Evolutionary conservation across 2,329 filamentous ascomycete genomes (phyloP).

Genomic region (Hypoxylon sp.): DNA sequence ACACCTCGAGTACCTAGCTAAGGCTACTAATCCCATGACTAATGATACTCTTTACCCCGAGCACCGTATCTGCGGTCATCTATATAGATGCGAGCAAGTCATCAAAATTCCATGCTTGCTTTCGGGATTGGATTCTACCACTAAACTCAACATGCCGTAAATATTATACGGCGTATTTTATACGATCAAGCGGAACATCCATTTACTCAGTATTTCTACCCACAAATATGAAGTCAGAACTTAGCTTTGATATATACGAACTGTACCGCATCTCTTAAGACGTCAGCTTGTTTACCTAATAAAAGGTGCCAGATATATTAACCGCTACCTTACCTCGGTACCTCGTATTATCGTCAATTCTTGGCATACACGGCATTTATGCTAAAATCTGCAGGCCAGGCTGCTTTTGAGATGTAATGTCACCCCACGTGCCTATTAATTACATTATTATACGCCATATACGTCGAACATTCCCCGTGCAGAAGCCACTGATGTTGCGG

Average conservation of each 20-base stretch:
- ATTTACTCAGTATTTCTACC: background rate
- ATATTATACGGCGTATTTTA: background rate
- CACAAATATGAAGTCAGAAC: background rate
- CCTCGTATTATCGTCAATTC: conserved; percentile 29
- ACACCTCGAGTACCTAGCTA: no score
- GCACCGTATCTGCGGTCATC: no score
- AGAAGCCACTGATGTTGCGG: conserved; percentile 14
- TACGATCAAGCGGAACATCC: background rate
- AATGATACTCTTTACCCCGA: no score
- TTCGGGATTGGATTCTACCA: background rate
- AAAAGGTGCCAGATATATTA: background rate
- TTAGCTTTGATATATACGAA: background rate
- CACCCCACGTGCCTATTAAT: conserved; percentile 35
- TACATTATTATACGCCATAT: conserved; percentile 13
- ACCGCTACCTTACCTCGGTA: background rate
- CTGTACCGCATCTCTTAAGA: conserved; percentile 2
- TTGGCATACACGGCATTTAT: conserved; percentile 29
- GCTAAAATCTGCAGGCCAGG: conserved; percentile 30
- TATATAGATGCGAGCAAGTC: no score
- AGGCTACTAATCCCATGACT: no score
- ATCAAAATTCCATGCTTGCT: background rate
- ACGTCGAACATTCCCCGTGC: conserved; percentile 3
- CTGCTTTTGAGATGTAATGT: conserved; percentile 35
- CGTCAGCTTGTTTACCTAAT: background rate
- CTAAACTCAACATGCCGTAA: background rate